phyloP scores from a whole-genome alignment of 202 grass and related monocot species.

The Digitaria exilis region DNA sequence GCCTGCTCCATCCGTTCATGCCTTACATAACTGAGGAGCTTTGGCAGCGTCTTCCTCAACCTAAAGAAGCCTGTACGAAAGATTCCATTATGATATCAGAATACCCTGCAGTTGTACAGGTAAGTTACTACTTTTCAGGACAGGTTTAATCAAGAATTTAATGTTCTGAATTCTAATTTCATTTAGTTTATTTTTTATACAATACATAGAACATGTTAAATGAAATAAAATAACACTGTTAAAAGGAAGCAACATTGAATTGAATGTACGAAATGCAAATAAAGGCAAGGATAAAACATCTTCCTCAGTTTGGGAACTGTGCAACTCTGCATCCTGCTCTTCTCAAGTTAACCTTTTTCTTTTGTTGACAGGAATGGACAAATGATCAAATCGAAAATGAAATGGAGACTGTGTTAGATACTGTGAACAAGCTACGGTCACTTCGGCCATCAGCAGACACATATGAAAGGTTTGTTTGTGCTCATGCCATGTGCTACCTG shows the following conservation, averaged over 20 bases:
- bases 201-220: neutral
- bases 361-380: constrained; percentile 57
- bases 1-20: constrained; percentile 91
- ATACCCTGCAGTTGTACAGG: constrained; percentile 72
- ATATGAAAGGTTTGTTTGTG: constrained; percentile 57
- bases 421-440: constrained; percentile 71
- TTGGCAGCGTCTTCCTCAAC: constrained; percentile 81
- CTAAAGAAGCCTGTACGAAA: constrained; percentile 57
- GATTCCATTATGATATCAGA: constrained; percentile 87
- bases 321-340: neutral
- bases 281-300: neutral
- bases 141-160: neutral
- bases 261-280: neutral
- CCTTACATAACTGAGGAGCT: constrained; percentile 90
- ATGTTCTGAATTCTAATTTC: neutral
- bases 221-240: neutral
- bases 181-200: neutral
- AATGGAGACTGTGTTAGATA: constrained; percentile 63
- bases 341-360: constrained; percentile 16
- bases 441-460: constrained; percentile 63
- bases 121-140: constrained; percentile 33
- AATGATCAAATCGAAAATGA: constrained; percentile 72
- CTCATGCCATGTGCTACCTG: neutral
- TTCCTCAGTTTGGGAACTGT: neutral
- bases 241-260: neutral